Conservation (phyloP, 1,139 yeast genomes). For the Suhomyces bokatorum region DNA sequence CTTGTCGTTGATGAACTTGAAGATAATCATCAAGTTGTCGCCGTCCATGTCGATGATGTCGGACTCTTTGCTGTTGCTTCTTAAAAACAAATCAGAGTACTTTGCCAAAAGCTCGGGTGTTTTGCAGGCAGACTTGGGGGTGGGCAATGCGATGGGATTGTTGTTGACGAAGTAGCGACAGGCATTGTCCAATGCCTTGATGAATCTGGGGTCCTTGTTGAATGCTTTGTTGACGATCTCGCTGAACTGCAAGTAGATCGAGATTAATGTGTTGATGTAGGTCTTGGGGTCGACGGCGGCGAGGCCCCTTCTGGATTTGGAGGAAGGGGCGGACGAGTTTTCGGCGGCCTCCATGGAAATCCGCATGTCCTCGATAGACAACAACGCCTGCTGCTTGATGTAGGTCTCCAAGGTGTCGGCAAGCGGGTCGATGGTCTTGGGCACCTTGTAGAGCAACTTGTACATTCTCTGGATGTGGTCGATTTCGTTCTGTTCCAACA, state of each 20-base stretch:
- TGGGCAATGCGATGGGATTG: slow-evolving; percentile 76
- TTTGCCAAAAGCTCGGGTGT: slow-evolving; percentile 92
- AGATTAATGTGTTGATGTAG: slow-evolving; percentile 75
- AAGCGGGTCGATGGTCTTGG: slow-evolving; percentile 72
- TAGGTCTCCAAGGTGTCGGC: slow-evolving; percentile 73
- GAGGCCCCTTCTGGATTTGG: slow-evolving; percentile 25
- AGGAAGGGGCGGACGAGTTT: slow-evolving; percentile 5
- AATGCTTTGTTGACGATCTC: slow-evolving; percentile 70
- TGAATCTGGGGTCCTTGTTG: slow-evolving; percentile 74
- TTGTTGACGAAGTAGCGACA: slow-evolving; percentile 82
- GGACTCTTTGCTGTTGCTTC: slow-evolving; percentile 69
- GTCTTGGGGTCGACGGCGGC: slow-evolving; percentile 65
- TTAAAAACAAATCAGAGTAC: slow-evolving; percentile 82
- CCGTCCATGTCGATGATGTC: slow-evolving; percentile 73
- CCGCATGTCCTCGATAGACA: slow-evolving; percentile 66
- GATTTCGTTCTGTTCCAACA: slow-evolving; percentile 75
- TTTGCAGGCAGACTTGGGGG: slow-evolving; percentile 47
- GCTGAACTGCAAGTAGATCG: slow-evolving; percentile 67
- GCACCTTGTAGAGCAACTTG: slow-evolving; percentile 70
- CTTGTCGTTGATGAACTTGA: slow-evolving; percentile 88
- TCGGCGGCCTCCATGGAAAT: slow-evolving; percentile 36
- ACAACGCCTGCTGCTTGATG: slow-evolving; percentile 71
- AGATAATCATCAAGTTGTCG: slow-evolving; percentile 82
- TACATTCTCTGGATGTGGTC: slow-evolving; percentile 82
- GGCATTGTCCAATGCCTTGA: slow-evolving; percentile 86